Evolutionary conservation across 1,139 yeast genomes (phyloP).

Genomic region (Candida neerlandica): DNA sequence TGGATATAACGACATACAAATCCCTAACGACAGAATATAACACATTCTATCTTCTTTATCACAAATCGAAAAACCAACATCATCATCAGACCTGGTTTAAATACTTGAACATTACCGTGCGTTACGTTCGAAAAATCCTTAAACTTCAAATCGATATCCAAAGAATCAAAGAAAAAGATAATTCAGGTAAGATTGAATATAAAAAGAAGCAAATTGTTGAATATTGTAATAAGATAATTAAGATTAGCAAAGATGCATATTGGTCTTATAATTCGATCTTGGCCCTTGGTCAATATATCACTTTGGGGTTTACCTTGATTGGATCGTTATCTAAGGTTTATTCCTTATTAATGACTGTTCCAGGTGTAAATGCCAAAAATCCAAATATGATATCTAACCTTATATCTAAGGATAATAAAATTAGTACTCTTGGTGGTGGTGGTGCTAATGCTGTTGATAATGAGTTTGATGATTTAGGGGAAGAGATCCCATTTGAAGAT

Average conservation of each 20-base stretch:
- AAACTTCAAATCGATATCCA: slow-evolving; percentile 23
- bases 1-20: slow-evolving; percentile 16
- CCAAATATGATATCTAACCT: not conserved
- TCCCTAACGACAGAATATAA: slow-evolving; percentile 47
- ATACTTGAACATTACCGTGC: slow-evolving; percentile 61
- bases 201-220: slow-evolving; percentile 21
- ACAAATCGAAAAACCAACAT: slow-evolving; percentile 78
- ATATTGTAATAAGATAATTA: slow-evolving; percentile 36
- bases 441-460: slow-evolving; percentile 12
- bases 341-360: slow-evolving; percentile 29
- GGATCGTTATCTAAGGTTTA: slow-evolving; percentile 57
- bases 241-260: slow-evolving; percentile 52
- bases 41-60: slow-evolving; percentile 62
- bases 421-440: no score
- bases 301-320: slow-evolving; percentile 70
- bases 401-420: not conserved
- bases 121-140: slow-evolving; percentile 51
- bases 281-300: slow-evolving; percentile 76
- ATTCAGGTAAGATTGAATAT: slow-evolving; percentile 10
- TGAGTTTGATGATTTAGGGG: slow-evolving; percentile 29
- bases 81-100: slow-evolving; percentile 78
- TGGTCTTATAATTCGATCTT: slow-evolving; percentile 64
- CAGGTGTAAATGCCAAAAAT: slow-evolving; percentile 11
- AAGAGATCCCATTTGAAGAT: slow-evolving; percentile 19
- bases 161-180: slow-evolving; percentile 17